These are phyloP conservation scores for Radiomyces spectabilis DNA, from an alignment of 192 early-diverging fungal genomes.

Conservation along the genomic window DNA sequence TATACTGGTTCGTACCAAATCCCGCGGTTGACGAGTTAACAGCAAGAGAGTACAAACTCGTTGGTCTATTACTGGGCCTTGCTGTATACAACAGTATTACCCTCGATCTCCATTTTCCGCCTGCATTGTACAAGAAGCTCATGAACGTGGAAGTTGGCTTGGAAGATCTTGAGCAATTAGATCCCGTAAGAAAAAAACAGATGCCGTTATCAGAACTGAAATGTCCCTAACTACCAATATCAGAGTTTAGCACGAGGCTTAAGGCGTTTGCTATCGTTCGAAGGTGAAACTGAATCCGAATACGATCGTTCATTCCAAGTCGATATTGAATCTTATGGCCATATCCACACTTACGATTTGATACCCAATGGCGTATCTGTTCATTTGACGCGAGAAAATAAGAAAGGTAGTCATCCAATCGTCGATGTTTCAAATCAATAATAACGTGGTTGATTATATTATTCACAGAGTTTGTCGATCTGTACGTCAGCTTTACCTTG, in stretches of 20 bases:
- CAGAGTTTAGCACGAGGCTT: too few relatives aligned
- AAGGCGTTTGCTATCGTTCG: too few relatives aligned
- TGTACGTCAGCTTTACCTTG: slow-evolving; percentile 74
- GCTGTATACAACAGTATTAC: slow-evolving; percentile 93
- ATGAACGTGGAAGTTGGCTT: slow-evolving; percentile 56
- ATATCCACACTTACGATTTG: slow-evolving; percentile 54
- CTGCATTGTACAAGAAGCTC: slow-evolving; percentile 83
- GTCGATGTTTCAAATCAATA: background rate
- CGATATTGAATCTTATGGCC: slow-evolving; percentile 62
- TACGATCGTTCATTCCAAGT: slow-evolving; percentile 81
- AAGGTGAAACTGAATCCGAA: slow-evolving; percentile 60
- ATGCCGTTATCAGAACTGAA: too few relatives aligned
- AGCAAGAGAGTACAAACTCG: slow-evolving; percentile 76
- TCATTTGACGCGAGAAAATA: slow-evolving; percentile 62
- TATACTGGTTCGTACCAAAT: slow-evolving; percentile 77
- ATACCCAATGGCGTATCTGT: slow-evolving; percentile 56
- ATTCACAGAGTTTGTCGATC: slow-evolving; percentile 64
- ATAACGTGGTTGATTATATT: background rate
- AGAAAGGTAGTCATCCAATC: slow-evolving; percentile 32
- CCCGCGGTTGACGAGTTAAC: slow-evolving; percentile 38
- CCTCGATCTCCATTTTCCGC: slow-evolving; percentile 85
- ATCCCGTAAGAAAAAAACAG: slow-evolving; percentile 69
- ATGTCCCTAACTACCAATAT: too few relatives aligned
- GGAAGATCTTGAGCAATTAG: slow-evolving; percentile 68
- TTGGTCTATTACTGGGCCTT: slow-evolving; percentile 82